Conservation (phyloP, 169 alveolate species). For the Plasmodium inui region DNA sequence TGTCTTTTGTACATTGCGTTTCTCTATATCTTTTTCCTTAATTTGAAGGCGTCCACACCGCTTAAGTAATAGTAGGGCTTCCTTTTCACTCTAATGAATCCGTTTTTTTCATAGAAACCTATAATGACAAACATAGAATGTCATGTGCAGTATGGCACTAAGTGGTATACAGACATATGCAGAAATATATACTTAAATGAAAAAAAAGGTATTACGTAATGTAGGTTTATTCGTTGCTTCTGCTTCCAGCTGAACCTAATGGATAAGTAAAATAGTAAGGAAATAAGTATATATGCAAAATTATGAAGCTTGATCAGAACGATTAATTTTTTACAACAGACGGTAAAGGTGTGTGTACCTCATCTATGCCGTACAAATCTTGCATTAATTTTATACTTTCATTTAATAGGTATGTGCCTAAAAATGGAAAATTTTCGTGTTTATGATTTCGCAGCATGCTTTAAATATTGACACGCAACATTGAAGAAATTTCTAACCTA, state of each 20-base stretch:
- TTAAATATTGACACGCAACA: constrained; percentile 1
- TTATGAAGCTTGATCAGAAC: neutral
- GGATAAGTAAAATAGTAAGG: neutral
- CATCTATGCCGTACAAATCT: constrained; percentile 54
- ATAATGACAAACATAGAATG: neutral
- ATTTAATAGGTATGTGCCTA: constrained; percentile 67
- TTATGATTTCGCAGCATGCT: neutral
- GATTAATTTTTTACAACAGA: constrained; percentile 1
- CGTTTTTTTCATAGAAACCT: constrained; percentile 74
- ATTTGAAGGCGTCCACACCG: constrained; percentile 73
- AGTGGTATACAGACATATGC: neutral
- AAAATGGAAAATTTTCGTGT: constrained; percentile 2
- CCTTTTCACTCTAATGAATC: constrained; percentile 72
- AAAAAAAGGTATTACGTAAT: constrained; percentile 47
- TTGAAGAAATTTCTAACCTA: constrained; percentile 45
- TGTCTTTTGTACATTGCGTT: neutral
- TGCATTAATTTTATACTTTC: constrained; percentile 75
- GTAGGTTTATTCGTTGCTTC: constrained; percentile 73
- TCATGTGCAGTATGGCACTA: neutral
- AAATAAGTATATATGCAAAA: constrained; percentile 27
- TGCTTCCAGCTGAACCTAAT: constrained; percentile 75
- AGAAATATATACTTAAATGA: neutral
- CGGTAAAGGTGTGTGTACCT: constrained; percentile 36
- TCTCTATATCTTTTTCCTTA: constrained; percentile 48
- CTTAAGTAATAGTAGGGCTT: constrained; percentile 69